These are phyloP conservation scores for Backusella mclennaniae DNA, from an alignment of 192 early-diverging fungal genomes.

Conservation along the genomic window DNA sequence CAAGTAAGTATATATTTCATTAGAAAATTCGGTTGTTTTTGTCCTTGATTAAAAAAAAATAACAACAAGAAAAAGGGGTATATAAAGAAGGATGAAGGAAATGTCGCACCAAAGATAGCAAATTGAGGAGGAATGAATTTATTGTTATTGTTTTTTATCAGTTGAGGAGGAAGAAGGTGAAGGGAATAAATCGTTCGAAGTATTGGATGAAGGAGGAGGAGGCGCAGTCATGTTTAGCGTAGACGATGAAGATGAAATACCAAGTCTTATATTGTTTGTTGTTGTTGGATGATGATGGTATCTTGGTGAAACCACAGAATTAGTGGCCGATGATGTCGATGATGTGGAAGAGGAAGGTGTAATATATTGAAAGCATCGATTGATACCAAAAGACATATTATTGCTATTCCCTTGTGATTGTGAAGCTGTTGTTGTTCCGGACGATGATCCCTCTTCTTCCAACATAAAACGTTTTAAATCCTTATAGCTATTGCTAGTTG, in stretches of 20 bases:
- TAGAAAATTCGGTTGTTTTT: too few species aligned
- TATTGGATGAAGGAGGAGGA: background rate
- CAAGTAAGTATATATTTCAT: too few species aligned
- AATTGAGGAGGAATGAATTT: background rate
- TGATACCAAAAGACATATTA: background rate
- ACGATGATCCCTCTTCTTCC: background rate
- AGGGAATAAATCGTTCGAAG: background rate
- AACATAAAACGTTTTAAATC: constrained; percentile 1
- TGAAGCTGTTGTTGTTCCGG: background rate
- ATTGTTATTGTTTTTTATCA: constrained; percentile 4
- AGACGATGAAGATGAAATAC: constrained; percentile 4
- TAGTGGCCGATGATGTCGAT: background rate
- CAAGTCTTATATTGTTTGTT: constrained; percentile 1
- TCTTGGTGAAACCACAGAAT: constrained; percentile 1
- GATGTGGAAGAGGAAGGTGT: background rate
- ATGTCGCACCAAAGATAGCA: background rate
- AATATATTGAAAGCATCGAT: constrained; percentile 1
- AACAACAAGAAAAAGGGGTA: background rate
- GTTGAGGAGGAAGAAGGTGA: constrained; percentile 1
- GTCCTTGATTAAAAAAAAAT: background rate
- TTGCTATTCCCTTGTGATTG: background rate
- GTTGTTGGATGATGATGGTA: background rate
- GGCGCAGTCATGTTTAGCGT: background rate
- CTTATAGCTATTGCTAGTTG: background rate
- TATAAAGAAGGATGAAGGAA: background rate